Base-by-base conservation (phyloP, 2,329 filamentous ascomycete species). In the Tolypocladium amazonense region DNA sequence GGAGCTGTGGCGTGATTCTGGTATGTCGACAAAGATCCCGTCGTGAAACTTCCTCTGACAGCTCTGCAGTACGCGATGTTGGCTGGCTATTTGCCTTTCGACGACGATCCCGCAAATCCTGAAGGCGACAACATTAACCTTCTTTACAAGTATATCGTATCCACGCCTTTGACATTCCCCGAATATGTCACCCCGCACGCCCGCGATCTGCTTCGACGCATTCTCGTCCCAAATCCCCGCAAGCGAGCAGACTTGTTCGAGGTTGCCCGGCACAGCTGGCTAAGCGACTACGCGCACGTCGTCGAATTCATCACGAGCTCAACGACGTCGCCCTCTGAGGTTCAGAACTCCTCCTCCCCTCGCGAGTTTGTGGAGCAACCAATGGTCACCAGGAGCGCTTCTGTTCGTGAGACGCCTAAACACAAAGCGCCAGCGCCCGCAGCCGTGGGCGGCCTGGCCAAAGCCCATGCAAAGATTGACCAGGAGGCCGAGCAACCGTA, bases 101-200 rank as follows among this genome's bases (percentile, higher is more conserved):
- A 99, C 68, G 94, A 99, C 71, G 94, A 99, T 69, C 94, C 94
- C 64, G 94, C 92, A 54, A 99, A 99, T 71, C 94, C 94, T 2
- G 94, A 99, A 75, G 94, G 94, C 65, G 94, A 99, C 73, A 99
- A 99, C 72, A 99, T 99, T 78, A 99, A 99, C 72, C 82, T 99
- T 14, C 81, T 99, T 35, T 99, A 99, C 82, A 97, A 97, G 77
- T 99, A 99, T 76, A 99, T 99, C 67, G 93, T 97, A 61, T 95
- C 91, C 59, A 99, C 94, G 1, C 92, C 93, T 41, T 83, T 99
- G 50, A 97, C 93, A 4, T 99, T 99, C 73, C 94, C 94, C 62
- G 94, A 99, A 86, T 97, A 97, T 72, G 94, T 99, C 66, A 96
- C 94, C 9, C 94, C 94, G 9, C 94, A 99, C 73, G 93, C 94